A percentile compares a stretch with the other conserved stretches of the same genome.
These are phyloP conservation scores for Wallacemonas sp. DNA, from an alignment of 208 protist species.

Conservation along the genomic window DNA sequence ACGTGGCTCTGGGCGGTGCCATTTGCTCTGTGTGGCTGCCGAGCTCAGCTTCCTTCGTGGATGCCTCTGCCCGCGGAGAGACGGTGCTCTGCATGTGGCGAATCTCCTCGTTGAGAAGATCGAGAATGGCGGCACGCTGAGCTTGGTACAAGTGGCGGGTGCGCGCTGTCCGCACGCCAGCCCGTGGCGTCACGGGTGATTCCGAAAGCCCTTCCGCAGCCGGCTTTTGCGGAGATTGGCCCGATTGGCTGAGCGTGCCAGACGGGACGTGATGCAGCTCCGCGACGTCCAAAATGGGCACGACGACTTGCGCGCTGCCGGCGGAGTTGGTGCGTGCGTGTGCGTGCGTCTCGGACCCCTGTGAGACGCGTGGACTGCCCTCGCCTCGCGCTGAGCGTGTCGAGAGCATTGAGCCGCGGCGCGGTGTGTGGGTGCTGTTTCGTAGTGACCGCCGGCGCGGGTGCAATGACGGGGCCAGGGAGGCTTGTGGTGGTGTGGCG, in stretches of 20 bases:
- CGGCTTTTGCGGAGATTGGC: background rate
- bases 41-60: too few relatives aligned
- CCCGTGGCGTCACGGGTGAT: background rate
- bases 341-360: background rate
- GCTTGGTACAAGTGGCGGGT: constrained; percentile 12
- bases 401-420: background rate
- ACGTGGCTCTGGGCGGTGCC: too few relatives aligned
- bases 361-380: background rate
- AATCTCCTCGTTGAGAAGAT: constrained; percentile 17
- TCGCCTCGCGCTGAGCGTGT: background rate
- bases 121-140: constrained; percentile 17
- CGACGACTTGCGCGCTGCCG: background rate
- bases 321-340: background rate
- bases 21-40: too few relatives aligned
- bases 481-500: background rate
- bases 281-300: background rate
- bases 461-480: background rate
- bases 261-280: background rate
- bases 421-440: background rate
- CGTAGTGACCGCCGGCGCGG: background rate
- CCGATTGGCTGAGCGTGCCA: background rate
- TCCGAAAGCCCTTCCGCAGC: background rate
- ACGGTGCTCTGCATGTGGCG: background rate
- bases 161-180: constrained; percentile 1
- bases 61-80: background rate